Base-by-base conservation (phyloP, 2,329 filamentous ascomycete species). In the Ramularia collo-cygni region DNA sequence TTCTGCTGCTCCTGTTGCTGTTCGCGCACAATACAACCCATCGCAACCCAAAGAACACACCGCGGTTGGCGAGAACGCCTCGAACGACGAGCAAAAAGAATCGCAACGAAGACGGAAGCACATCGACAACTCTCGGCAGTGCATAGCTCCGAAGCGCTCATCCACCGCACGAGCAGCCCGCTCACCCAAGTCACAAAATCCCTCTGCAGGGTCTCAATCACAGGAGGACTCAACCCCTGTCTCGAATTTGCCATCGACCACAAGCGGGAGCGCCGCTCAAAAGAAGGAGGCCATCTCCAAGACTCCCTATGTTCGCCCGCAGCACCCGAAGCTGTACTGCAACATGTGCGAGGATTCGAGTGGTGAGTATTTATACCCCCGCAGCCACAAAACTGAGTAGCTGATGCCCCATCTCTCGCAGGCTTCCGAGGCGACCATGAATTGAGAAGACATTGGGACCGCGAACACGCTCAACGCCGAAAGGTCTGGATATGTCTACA, bases 341-440 rank as follows among this genome's bases (percentile, higher is more conserved):
- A 59, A 65, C 2, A 66, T 76, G 43, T 95, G 87, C 65, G 72
- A 74, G 37, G 79, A 85, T 40, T 76, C 85, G 37, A 81, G 81
- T 0, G 76, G 83, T 13, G 21, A 6, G 21, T 24, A 6, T 10
- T 24, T 24, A 10, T 6, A 6, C 21, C 21, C 21, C 21, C 10
- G 21, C 21, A 24, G 6, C 21, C 6, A 24, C 6, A 24, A 24
- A 10, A 24, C n/a, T n/a, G 10, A 24, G 21, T 24, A 6, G 21
- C 21, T 24, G 10, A 24, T 10, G 21, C 21, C 10, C 21, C 6
- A 6, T 10, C 19, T 9, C 31, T 19, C 19, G 16, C 19, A n/a
- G 87, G 85, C 31, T 94, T 94, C 63, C 79, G 88, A 24, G 88
- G 88, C 38, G 84, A 89, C 16, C 88, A 94, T 58, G 88, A 95